Evolutionary conservation across 1,284 basidiomycete genomes (phyloP).

Genomic region (Mycena sp.): DNA sequence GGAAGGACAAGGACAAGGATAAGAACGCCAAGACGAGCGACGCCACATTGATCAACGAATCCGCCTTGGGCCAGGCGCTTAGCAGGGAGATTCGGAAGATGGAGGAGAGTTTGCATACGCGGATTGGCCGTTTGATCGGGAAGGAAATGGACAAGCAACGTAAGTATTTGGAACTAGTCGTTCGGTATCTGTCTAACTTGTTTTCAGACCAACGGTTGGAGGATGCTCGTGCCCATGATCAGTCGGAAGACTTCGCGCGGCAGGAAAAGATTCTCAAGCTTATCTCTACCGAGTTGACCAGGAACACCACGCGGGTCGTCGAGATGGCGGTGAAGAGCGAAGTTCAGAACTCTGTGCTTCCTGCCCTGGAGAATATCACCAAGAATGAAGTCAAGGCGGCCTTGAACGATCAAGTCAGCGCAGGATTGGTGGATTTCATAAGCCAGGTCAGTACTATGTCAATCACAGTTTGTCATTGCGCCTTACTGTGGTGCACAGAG

Average conservation of each 20-base stretch:
- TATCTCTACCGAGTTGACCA: conserved; percentile 83
- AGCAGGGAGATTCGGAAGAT: conserved; percentile 81
- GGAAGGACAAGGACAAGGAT: conserved; percentile 54
- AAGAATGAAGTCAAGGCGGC: conserved; percentile 79
- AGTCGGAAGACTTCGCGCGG: conserved; percentile 78
- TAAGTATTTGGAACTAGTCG: conserved; percentile 43
- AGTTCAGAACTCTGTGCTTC: conserved; percentile 82
- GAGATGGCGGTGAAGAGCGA: conserved; percentile 85
- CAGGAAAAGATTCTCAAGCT: conserved; percentile 89
- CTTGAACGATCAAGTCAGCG: conserved; percentile 78
- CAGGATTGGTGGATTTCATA: conserved; percentile 75
- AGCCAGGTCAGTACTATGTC: conserved; percentile 64
- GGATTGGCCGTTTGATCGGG: conserved; percentile 76
- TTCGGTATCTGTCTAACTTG: conserved; percentile 8
- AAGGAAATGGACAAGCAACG: conserved; percentile 91
- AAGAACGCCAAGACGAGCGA: conserved; percentile 57
- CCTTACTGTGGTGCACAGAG: conserved; percentile 53
- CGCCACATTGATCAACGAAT: conserved; percentile 54
- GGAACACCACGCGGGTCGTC: conserved; percentile 85
- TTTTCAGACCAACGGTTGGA: conserved; percentile 79
- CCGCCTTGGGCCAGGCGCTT: conserved; percentile 62
- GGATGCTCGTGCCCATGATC: conserved; percentile 78
- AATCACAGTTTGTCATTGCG: conserved; percentile 1
- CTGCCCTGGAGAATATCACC: conserved; percentile 80
- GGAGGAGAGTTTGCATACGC: conserved; percentile 79